These are phyloP conservation scores for Plectranthus barbatus DNA, from an alignment of 257 asterid genomes.

Conservation along the genomic window DNA sequence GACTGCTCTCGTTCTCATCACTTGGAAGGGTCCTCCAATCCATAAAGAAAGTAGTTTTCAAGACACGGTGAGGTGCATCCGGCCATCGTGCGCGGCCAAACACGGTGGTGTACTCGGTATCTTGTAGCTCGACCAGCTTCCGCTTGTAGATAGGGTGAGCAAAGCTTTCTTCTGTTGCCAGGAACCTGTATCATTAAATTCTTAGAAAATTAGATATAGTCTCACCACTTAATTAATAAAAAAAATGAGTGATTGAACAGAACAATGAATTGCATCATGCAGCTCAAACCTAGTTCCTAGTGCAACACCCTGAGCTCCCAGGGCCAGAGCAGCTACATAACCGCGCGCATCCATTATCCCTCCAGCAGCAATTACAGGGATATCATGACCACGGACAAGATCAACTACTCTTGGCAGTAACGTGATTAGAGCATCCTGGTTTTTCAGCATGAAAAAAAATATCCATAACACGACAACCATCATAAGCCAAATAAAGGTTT, in stretches of 20 bases:
- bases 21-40: conserved; percentile 63
- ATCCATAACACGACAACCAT: too few relatives aligned
- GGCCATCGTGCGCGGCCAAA: conserved; percentile 98
- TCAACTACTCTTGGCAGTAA: conserved; percentile 77
- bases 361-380: conserved; percentile 75
- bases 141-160: conserved; percentile 80
- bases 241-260: neutral
- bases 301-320: conserved; percentile 79
- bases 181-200: conserved; percentile 33
- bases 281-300: conserved; percentile 69
- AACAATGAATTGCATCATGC: neutral
- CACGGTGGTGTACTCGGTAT: conserved; percentile 66
- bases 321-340: conserved; percentile 88
- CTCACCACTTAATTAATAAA: neutral
- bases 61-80: conserved; percentile 74
- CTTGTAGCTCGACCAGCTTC: conserved; percentile 52
- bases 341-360: conserved; percentile 92
- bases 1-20: conserved; percentile 58
- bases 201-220: neutral
- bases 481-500: too few relatives aligned
- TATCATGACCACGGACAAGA: conserved; percentile 38
- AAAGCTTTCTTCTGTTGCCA: conserved; percentile 74
- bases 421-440: conserved; percentile 56
- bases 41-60: conserved; percentile 60
- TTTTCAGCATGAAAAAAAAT: neutral